These are phyloP conservation scores for Gremmenia infestans DNA, from an alignment of 2,329 filamentous ascomycete species.

Conservation along the genomic window DNA sequence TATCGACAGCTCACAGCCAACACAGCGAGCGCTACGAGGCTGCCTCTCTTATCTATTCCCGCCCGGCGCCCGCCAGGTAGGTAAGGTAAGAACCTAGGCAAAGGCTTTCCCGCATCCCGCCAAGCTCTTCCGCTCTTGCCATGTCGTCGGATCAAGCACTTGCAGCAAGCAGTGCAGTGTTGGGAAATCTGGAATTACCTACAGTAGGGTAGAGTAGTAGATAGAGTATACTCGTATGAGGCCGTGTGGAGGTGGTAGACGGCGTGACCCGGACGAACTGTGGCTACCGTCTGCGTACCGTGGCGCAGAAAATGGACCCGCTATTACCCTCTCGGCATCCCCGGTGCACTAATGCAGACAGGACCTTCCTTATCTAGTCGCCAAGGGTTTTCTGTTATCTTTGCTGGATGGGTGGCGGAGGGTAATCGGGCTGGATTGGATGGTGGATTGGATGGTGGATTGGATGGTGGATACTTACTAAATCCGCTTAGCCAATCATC, in stretches of 20 bases:
- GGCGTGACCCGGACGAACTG: neutral
- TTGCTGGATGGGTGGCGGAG: neutral
- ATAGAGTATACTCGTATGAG: no score
- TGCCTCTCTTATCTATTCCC: neutral
- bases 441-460: no score
- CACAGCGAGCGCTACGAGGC: no score
- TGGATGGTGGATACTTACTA: no score
- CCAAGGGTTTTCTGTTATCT: constrained; percentile 6
- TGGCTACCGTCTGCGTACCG: neutral
- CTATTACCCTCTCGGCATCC: neutral
- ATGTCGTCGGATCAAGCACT: constrained; percentile 1
- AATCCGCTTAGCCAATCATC: no score
- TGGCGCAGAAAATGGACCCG: neutral
- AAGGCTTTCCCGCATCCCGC: no score
- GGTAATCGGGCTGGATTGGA: neutral
- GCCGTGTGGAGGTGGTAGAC: neutral
- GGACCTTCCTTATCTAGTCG: constrained; percentile 10
- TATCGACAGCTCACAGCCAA: no score
- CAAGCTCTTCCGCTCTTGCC: no score
- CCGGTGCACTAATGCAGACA: neutral
- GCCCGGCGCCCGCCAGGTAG: no score
- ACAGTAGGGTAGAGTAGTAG: no score
- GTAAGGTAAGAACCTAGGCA: no score
- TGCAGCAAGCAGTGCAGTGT: neutral
- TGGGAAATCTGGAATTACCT: no score